Evolutionary conservation across 1,284 basidiomycete species (phyloP), one percentile per base, ranked within the genome.

Genomic region (Cutaneotrichosporon cavernicola): DNA sequence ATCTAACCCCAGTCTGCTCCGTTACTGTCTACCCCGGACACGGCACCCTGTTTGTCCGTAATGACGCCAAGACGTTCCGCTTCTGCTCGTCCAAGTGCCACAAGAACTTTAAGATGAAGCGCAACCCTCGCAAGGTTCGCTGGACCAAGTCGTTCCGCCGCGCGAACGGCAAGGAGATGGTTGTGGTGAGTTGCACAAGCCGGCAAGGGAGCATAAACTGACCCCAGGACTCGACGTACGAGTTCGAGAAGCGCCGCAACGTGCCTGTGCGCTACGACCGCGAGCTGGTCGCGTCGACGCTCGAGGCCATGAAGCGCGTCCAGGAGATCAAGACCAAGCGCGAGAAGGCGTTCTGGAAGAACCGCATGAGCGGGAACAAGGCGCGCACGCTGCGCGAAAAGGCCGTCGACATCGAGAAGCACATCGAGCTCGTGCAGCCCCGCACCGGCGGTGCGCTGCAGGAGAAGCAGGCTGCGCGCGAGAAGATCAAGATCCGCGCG

Each of bases 61-160:
- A 98, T 81, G 95, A 98, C 82, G 87, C 92, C 63, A 97, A 98
- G 83, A 89, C 92, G 68, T 98, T 97, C 82, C 86, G 94, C 59
- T 97, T 98, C 82, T 98, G 95, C 81, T 91, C 92, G 16, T 94
- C 92, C 76, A 97, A 97, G 90, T 98, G 93, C 79, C 91, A 96
- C 81, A 97, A 97, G 82, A 97, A 97, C 82, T 97, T 97, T 87
- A 97, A 97, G 83, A 97, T 99, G 96, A 99, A 99, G 85, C 90
- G 97, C 58, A 99, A 99, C 83, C 97, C 97, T 56, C 88, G 97
- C 70, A 99, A 99, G 83, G 95, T 99, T 58, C 87, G 92, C 74
- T 99, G 97, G 97, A 99, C 97, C 61, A 99, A 99, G 82, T 97
- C 97, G 18, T 99, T 99, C 87, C 87, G 97, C 73, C 97, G 96